Evolutionary conservation across 805 yeast genomes (phyloP).

Genomic region (Torulaspora gathmanii): DNA sequence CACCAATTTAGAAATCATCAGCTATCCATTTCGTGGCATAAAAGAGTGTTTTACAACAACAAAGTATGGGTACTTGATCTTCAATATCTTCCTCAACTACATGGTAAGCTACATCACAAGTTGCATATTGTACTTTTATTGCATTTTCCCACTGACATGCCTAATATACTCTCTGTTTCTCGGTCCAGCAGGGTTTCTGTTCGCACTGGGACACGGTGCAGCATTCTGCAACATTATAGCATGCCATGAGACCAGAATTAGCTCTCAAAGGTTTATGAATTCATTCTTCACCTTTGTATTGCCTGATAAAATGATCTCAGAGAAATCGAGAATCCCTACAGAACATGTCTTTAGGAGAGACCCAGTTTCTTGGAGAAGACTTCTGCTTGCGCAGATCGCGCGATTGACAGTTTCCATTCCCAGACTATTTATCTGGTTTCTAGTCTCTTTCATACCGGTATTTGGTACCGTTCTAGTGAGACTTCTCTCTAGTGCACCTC

Average conservation of each 20-base stretch:
- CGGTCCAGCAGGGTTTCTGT: slow-evolving; percentile 11
- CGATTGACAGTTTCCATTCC: not conserved
- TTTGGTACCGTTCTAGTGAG: slow-evolving; percentile 7
- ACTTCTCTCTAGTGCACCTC: slow-evolving; percentile 9
- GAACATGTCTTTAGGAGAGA: not conserved
- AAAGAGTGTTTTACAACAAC: slow-evolving; percentile 7
- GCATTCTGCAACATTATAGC: slow-evolving; percentile 9
- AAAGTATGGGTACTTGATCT: slow-evolving; percentile 6
- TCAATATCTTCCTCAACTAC: slow-evolving; percentile 6
- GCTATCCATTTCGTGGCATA: slow-evolving; percentile 8
- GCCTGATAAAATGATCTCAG: not conserved
- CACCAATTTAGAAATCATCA: slow-evolving; percentile 5
- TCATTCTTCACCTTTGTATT: not conserved
- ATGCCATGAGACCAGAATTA: slow-evolving; percentile 11
- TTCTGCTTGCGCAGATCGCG: not conserved
- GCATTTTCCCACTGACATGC: slow-evolving; percentile 8
- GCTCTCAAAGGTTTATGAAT: slow-evolving; percentile 3
- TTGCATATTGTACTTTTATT: slow-evolving; percentile 6
- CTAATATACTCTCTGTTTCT: slow-evolving; percentile 7
- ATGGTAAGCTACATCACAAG: slow-evolving; percentile 1
- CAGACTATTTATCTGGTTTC: slow-evolving; percentile 8
- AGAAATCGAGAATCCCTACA: not conserved
- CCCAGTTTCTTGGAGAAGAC: not conserved
- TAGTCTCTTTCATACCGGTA: slow-evolving; percentile 9
- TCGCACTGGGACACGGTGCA: slow-evolving; percentile 10